These are phyloP conservation scores for Ophidiomyces ophidiicola DNA, from an alignment of 2,329 filamentous ascomycete genomes.

Conservation along the genomic window DNA sequence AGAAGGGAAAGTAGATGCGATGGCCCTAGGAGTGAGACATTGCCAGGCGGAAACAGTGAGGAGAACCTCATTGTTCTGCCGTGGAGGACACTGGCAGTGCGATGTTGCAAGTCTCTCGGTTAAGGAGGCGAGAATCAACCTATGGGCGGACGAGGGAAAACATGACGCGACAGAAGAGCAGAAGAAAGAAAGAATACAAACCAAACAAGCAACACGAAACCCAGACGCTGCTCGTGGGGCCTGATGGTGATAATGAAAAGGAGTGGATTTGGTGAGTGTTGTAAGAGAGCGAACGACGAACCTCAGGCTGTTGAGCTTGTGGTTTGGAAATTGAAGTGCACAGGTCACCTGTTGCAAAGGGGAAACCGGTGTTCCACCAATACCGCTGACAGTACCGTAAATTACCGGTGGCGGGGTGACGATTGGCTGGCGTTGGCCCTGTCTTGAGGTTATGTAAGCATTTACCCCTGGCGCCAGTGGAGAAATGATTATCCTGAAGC, in stretches of 20 bases:
- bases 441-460: too few species aligned
- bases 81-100: neutral
- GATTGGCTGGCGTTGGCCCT: too few species aligned
- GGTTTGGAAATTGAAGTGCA: constrained; percentile 12
- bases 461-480: too few species aligned
- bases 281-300: constrained; percentile 5
- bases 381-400: neutral
- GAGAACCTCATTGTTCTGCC: constrained; percentile 32
- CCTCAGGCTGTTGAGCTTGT: constrained; percentile 1
- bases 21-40: constrained; percentile 23
- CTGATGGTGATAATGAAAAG: constrained; percentile 7
- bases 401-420: too few species aligned
- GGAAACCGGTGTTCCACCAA: constrained; percentile 1
- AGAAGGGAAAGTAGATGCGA: constrained; percentile 17
- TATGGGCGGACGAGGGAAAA: constrained; percentile 1
- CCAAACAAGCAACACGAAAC: neutral
- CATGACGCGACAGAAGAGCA: constrained; percentile 4
- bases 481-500: too few species aligned
- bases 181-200: constrained; percentile 2
- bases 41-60: constrained; percentile 35
- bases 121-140: neutral
- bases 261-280: constrained; percentile 3
- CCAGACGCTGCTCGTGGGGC: neutral
- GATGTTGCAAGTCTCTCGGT: neutral
- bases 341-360: constrained; percentile 11